Conservation (phyloP, 305 asterid species). For the Solanum chacoense region DNA sequence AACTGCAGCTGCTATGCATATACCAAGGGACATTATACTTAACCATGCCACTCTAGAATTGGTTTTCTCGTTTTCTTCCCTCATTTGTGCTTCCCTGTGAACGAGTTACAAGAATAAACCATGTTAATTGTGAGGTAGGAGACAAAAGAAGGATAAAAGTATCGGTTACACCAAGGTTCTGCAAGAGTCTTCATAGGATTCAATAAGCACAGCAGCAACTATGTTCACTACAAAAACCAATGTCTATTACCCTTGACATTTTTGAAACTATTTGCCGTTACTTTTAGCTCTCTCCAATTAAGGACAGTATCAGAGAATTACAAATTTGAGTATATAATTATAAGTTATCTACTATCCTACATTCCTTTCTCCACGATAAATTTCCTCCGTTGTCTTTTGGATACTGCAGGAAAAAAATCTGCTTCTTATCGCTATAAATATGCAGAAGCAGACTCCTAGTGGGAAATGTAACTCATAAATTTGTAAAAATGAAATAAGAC, state of each 20-base stretch:
- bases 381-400: background rate
- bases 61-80: conserved; percentile 24
- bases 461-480: background rate
- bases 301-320: background rate
- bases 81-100: conserved; percentile 22
- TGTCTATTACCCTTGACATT: background rate
- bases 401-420: background rate
- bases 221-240: background rate
- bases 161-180: background rate
- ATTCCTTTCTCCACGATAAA: background rate
- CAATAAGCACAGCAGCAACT: background rate
- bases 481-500: background rate
- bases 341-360: background rate
- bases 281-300: background rate
- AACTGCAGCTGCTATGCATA: conserved; percentile 11
- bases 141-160: background rate
- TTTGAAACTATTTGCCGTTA: background rate
- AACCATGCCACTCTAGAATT: conserved; percentile 26
- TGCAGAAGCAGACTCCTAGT: background rate
- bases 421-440: background rate
- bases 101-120: background rate
- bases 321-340: background rate
- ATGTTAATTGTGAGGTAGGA: background rate
- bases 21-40: conserved; percentile 20
- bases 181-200: background rate